Base-by-base conservation (phyloP, 1,284 basidiomycete genomes). In the Sutorius eximius region DNA sequence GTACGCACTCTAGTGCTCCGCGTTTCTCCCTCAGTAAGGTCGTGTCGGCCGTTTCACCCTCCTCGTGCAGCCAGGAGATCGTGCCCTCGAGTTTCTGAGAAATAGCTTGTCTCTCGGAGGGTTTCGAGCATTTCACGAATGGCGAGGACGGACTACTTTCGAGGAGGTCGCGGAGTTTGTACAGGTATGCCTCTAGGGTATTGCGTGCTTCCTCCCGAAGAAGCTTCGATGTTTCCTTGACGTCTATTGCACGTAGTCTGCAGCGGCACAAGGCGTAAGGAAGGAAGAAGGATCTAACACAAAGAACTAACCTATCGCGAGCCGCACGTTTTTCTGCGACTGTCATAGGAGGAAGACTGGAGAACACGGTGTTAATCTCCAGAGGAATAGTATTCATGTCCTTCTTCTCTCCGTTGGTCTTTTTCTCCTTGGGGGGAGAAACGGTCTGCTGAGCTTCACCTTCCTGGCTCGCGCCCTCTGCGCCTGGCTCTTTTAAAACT, bases 121-220 rank as follows among this genome's bases (percentile, higher is more conserved):
- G 74, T 58, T 85, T 88, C 41, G 89, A 93, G 69, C 86, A 95
- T 67, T 87, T 87, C 70, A 83, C 83, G 74, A 94, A 91, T 16
- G 89, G 87, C 3, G 85, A 82, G 4, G 85, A 79, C 1, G 75
- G 68, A 59, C 83, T 82, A 37, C 86, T 83, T 27, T 86, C 82
- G 10, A 98, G 75, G 24, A 95, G 77, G 68, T 95, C 95, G 22
- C 93, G 86, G 33, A 98, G 76, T 53, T 87, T 85, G 76, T 99
- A 99, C 18, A 98, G 74, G 71, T 95, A 96, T 27, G 89, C 83
- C 73, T 99, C 97, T 53, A 99, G 85, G 29, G 83, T 80, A 74
- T 99, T 99, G 52, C 88, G 83, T 2, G 93, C 92, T 72, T 98
- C 96, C 67, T 96, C 96, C 48, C 86, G 85, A 50, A 85, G 82